phyloP scores from a whole-genome alignment of 1,284 basidiomycete species.

The Malassezia dermatis region DNA sequence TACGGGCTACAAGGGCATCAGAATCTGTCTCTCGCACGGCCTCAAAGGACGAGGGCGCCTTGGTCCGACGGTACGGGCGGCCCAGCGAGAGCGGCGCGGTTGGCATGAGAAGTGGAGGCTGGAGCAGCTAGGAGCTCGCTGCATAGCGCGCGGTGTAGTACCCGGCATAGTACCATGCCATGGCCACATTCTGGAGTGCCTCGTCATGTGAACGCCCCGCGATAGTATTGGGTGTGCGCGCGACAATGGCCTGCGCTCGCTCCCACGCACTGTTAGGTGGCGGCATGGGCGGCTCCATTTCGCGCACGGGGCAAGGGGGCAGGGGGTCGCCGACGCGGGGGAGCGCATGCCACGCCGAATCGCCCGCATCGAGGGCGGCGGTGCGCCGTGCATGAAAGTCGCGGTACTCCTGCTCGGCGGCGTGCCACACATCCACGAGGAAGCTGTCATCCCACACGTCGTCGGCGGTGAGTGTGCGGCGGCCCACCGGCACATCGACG shows the following conservation, averaged over 20 bases:
- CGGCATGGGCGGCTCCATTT: neutral
- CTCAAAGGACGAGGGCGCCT: neutral
- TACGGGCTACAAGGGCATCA: slow-evolving; percentile 18
- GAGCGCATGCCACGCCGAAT: slow-evolving; percentile 3
- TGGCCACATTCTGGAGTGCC: slow-evolving; percentile 11
- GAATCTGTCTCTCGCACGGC: slow-evolving; percentile 20
- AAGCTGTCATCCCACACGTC: slow-evolving; percentile 23
- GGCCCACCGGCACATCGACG: neutral
- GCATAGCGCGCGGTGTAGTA: slow-evolving; percentile 17
- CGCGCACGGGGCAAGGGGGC: neutral
- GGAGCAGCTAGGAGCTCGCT: neutral
- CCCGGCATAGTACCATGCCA: slow-evolving; percentile 21
- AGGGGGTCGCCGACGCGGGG: neutral
- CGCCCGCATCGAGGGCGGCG: neutral
- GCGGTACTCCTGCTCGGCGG: slow-evolving; percentile 18
- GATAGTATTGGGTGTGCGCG: slow-evolving; percentile 8
- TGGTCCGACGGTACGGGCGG: neutral
- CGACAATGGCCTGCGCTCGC: slow-evolving; percentile 1
- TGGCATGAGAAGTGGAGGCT: neutral
- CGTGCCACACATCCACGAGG: slow-evolving; percentile 19
- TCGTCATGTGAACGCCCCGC: neutral
- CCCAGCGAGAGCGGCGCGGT: slow-evolving; percentile 7
- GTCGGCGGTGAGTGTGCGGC: neutral
- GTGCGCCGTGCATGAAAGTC: slow-evolving; percentile 11
- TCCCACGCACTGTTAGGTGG: slow-evolving; percentile 1